phyloP scores from a whole-genome alignment of 305 asterid genomes.

The Fraxinus xanthoxyloides region DNA sequence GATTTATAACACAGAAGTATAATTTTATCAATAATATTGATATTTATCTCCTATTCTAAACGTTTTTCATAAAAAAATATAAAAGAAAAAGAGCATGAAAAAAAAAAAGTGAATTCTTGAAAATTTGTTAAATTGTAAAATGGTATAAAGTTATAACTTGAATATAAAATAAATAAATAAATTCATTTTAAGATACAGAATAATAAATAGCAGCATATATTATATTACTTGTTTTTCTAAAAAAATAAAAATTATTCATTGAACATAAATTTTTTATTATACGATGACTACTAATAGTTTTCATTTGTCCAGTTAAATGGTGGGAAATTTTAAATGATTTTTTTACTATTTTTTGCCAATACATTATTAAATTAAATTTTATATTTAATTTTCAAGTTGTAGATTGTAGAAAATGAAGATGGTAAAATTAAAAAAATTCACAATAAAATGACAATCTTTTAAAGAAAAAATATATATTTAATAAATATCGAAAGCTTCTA shows the following conservation, averaged over 20 bases:
- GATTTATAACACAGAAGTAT: background rate
- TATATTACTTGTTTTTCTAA: background rate
- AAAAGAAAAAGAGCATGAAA: background rate
- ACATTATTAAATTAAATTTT: background rate
- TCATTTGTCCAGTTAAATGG: background rate
- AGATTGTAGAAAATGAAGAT: background rate
- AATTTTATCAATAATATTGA: background rate
- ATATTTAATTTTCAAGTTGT: background rate
- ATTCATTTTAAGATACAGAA: background rate
- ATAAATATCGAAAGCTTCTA: background rate
- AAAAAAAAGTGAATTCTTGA: background rate
- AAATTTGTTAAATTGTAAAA: too few species aligned
- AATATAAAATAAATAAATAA: too few species aligned
- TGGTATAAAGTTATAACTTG: background rate
- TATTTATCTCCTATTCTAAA: background rate
- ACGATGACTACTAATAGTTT: background rate
- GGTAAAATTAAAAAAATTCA: too few species aligned
- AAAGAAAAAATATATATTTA: too few species aligned
- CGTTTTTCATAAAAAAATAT: too few species aligned
- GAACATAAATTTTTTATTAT: too few species aligned
- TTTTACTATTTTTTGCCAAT: background rate
- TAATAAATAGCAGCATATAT: too few species aligned
- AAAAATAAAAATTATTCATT: too few species aligned
- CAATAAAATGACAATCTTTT: background rate
- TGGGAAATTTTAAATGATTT: background rate